Conservation (phyloP, 768 basidiomycete genomes). For the Agaricus bisporus region DNA sequence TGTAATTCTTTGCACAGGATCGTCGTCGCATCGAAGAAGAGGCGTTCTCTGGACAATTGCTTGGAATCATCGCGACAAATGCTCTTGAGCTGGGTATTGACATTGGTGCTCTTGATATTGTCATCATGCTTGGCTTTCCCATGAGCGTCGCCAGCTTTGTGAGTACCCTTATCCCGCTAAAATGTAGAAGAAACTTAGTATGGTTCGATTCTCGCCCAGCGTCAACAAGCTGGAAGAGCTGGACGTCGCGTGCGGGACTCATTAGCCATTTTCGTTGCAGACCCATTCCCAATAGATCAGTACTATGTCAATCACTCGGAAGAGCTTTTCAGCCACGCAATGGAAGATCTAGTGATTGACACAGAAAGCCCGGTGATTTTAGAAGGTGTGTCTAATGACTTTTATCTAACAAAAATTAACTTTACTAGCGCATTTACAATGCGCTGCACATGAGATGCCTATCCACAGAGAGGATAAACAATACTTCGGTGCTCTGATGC, state of each 20-base stretch:
- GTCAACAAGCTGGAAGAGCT: constrained; percentile 86
- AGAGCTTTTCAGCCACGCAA: constrained; percentile 57
- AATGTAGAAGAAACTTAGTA: too few relatives aligned
- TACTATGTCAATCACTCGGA: constrained; percentile 68
- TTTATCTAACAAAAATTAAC: not conserved
- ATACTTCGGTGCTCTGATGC: constrained; percentile 67
- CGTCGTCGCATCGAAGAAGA: constrained; percentile 79
- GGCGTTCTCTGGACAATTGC: constrained; percentile 76
- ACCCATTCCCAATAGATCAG: constrained; percentile 63
- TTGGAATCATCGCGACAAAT: constrained; percentile 87
- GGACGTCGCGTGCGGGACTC: constrained; percentile 79
- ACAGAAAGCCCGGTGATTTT: constrained; percentile 67
- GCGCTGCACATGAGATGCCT: constrained; percentile 85
- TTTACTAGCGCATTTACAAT: constrained; percentile 70
- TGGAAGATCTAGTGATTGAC: constrained; percentile 65
- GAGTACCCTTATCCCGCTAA: constrained; percentile 15
- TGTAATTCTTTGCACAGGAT: constrained; percentile 38
- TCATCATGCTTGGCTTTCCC: constrained; percentile 87
- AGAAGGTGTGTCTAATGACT: constrained; percentile 38
- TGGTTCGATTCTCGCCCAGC: constrained; percentile 32
- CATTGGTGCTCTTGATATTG: constrained; percentile 83
- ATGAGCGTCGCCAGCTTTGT: constrained; percentile 77
- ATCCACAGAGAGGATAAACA: constrained; percentile 53
- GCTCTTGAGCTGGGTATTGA: constrained; percentile 91
- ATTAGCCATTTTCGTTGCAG: constrained; percentile 67